Evolutionary conservation across 257 asterid species (phyloP).

Genomic region (Plectranthus barbatus): DNA sequence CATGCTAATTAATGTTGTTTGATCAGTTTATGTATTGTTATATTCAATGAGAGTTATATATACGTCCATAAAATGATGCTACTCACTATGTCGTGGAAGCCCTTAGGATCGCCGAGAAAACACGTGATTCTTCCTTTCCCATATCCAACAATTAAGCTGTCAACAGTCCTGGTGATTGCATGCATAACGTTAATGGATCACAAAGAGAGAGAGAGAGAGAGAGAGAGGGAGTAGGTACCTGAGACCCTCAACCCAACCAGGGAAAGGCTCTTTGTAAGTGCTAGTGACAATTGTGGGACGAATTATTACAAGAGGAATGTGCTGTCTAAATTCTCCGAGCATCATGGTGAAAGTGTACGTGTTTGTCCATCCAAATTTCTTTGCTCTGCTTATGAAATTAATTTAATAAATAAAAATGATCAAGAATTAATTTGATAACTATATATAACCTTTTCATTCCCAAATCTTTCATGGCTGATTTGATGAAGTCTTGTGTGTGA

Average conservation of each 20-base stretch:
- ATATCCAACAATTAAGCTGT: conserved; percentile 69
- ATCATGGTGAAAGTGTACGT: conserved; percentile 74
- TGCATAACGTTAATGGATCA: not conserved
- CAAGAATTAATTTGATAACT: not conserved
- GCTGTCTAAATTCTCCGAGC: conserved; percentile 20
- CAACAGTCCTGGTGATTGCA: conserved; percentile 65
- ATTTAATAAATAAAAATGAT: too few species aligned
- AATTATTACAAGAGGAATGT: conserved; percentile 41
- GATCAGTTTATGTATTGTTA: too few species aligned
- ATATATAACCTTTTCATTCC: conserved; percentile 58
- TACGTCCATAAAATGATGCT: too few species aligned
- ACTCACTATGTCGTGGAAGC: too few species aligned
- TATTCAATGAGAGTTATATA: too few species aligned
- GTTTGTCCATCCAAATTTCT: conserved; percentile 79
- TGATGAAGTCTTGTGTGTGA: conserved; percentile 26
- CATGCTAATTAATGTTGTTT: too few species aligned
- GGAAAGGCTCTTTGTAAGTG: conserved; percentile 69
- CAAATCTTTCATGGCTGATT: conserved; percentile 43
- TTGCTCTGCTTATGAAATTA: conserved; percentile 35
- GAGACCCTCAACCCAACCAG: conserved; percentile 88
- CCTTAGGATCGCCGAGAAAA: conserved; percentile 59
- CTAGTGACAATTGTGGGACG: conserved; percentile 77
- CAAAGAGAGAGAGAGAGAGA: not conserved
- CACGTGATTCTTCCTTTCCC: conserved; percentile 65
- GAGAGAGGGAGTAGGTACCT: too few species aligned